These are phyloP conservation scores for Trametopsis cervina DNA, from an alignment of 768 basidiomycete species.

Conservation along the genomic window DNA sequence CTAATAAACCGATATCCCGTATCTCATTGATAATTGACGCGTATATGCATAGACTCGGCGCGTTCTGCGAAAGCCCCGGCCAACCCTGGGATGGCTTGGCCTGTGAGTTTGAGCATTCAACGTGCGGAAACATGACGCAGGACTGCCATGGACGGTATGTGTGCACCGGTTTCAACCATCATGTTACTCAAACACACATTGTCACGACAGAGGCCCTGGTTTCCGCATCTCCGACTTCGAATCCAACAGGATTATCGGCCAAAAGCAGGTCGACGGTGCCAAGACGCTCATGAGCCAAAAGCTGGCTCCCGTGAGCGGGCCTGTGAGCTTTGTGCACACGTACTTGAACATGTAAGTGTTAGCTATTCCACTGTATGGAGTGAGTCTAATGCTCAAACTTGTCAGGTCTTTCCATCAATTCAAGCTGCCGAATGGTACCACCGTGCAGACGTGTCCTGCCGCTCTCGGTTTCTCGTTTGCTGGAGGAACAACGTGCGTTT, in stretches of 20 bases:
- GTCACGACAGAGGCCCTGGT: conserved; percentile 65
- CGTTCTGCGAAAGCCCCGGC: conserved; percentile 75
- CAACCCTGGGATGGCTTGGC: conserved; percentile 55
- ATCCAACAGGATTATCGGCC: conserved; percentile 67
- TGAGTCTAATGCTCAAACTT: conserved; percentile 3
- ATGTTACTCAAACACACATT: too few species aligned
- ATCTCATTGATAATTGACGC: background rate
- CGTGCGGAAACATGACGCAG: conserved; percentile 62
- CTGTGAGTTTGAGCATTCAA: conserved; percentile 68
- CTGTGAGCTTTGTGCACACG: conserved; percentile 64
- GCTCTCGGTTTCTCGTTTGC: conserved; percentile 78
- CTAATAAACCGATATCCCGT: conserved; percentile 7
- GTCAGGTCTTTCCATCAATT: conserved; percentile 59
- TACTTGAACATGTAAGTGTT: conserved; percentile 58
- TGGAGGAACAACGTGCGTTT: conserved; percentile 68
- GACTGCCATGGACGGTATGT: conserved; percentile 64
- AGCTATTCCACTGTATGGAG: background rate
- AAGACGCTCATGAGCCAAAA: conserved; percentile 48
- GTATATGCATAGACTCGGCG: conserved; percentile 41
- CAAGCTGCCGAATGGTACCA: conserved; percentile 56
- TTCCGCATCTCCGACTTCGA: conserved; percentile 71
- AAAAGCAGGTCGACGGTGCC: conserved; percentile 64
- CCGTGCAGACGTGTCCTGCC: conserved; percentile 67
- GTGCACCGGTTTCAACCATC: background rate
- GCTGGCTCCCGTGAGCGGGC: conserved; percentile 44